These are phyloP conservation scores for Leishmania major DNA, from an alignment of 208 protist genomes.

Conservation along the genomic window DNA sequence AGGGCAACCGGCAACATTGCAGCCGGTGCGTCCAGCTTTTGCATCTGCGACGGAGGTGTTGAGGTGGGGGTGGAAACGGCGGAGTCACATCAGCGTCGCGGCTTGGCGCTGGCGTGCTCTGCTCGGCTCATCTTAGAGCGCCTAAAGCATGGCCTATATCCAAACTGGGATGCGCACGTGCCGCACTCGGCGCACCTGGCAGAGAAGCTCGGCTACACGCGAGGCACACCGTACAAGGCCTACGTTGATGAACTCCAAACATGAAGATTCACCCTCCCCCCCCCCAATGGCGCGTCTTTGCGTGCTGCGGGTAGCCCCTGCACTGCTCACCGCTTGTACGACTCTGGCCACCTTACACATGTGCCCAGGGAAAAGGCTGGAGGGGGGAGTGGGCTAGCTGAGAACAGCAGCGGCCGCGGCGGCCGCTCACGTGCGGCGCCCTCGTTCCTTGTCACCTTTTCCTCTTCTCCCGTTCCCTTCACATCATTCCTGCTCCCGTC, in stretches of 20 bases:
- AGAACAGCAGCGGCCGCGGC: not conserved
- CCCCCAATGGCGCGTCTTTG: not conserved
- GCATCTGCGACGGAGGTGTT: constrained; percentile 16
- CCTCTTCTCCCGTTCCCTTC: not conserved
- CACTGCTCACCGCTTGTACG: not conserved
- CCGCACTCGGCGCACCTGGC: constrained; percentile 15
- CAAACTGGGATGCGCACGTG: constrained; percentile 11
- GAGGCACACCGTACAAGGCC: constrained; percentile 8
- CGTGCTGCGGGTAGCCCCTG: not conserved
- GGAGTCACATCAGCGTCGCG: constrained; percentile 7
- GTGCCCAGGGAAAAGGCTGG: not conserved
- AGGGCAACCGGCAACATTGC: not conserved
- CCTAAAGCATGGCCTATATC: not conserved
- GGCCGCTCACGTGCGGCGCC: not conserved
- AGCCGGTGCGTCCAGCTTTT: constrained; percentile 11
- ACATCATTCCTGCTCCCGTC: not conserved
- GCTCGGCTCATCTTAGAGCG: constrained; percentile 6
- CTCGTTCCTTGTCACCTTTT: not conserved
- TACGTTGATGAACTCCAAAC: constrained; percentile 2
- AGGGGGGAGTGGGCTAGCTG: not conserved
- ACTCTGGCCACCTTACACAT: not conserved
- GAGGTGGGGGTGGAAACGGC: constrained; percentile 21
- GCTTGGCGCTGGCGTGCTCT: constrained; percentile 13
- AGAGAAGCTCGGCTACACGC: constrained; percentile 10
- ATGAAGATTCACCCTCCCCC: not conserved